Base-by-base conservation (phyloP, 2,329 filamentous ascomycete genomes). In the Cladosporium sp. region DNA sequence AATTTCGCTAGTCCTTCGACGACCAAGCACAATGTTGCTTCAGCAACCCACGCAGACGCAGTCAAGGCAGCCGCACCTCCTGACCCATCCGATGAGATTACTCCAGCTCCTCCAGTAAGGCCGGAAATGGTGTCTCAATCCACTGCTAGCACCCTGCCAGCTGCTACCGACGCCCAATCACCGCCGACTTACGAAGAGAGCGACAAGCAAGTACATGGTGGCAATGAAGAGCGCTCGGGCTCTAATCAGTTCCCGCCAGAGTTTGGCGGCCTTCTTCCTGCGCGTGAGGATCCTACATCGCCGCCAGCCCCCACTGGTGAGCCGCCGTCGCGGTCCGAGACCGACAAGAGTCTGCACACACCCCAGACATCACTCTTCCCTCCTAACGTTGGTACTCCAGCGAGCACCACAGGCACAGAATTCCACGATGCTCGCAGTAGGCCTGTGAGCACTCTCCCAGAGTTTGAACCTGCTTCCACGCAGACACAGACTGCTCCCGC, bases 1-100 rank as follows among this genome's bases (percentile, higher is more conserved):
- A 88, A 97, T 73, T 97, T 97, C 71, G 87, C 89, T 0, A 85
- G 89, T 14, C 82, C 84, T 30, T 81, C 77, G 43, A 74, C 79
- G 1, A 61, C 63, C 15, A 58, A 50, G 17, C 51, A 60, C 3
- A 39, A 39, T 38, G 42, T 30, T 20, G n/a, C 42, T 56, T 51
- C 59, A 17, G 22, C 60, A 20, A 51, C 49, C 5, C 55, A 49
- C 5, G 17, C 49, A 9, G 51, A 56, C 17, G 38, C 58, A 19
- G 39, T 22, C 9, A 50, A 50, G 12, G 50, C 52, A n/a, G 42
- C 55, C 15, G 17, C 49, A 15, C 42, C 61, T 17, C 43, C 49
- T 14, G 34, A 51, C 12, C 52, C 59, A 15, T 42, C 56, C 36
- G 60, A 55, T 51, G 14, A 28, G 45, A 22, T 28, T 12, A 28